phyloP scores from a whole-genome alignment of 805 yeast genomes.

The Starmerella floricola region DNA sequence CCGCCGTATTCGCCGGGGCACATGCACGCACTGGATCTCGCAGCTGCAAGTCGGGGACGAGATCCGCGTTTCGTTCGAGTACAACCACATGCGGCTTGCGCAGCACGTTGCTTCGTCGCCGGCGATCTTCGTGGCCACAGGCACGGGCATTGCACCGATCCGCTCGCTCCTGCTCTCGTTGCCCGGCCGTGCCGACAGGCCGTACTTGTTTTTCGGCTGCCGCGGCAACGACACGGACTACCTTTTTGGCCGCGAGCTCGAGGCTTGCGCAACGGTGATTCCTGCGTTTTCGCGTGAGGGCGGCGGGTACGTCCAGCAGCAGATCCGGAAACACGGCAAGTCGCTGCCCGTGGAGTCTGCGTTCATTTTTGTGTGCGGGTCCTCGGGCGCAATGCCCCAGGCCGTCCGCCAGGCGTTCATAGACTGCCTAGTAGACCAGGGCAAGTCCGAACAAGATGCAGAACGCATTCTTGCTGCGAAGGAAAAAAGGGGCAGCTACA shows the following conservation, averaged over 20 bases:
- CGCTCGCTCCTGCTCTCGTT: slow-evolving; percentile 41
- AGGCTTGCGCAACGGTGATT: slow-evolving; percentile 28
- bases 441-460: slow-evolving; percentile 27
- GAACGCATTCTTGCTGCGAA: slow-evolving; percentile 38
- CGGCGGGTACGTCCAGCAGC: slow-evolving; percentile 67
- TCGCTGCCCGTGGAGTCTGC: slow-evolving; percentile 48
- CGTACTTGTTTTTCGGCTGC: slow-evolving; percentile 57
- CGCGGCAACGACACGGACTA: slow-evolving; percentile 55
- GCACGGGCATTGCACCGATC: slow-evolving; percentile 95
- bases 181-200: slow-evolving; percentile 25
- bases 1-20: slow-evolving; percentile 61
- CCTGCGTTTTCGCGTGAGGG: slow-evolving; percentile 39
- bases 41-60: slow-evolving; percentile 37
- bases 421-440: slow-evolving; percentile 37
- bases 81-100: slow-evolving; percentile 25
- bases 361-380: slow-evolving; percentile 72
- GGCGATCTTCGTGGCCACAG: slow-evolving; percentile 71
- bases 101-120: slow-evolving; percentile 24
- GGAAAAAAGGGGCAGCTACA: slow-evolving; percentile 55
- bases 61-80: slow-evolving; percentile 29
- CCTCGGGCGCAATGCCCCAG: slow-evolving; percentile 87
- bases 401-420: slow-evolving; percentile 72
- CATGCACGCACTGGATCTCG: slow-evolving; percentile 69
- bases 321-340: slow-evolving; percentile 39
- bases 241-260: slow-evolving; percentile 43